Evolutionary conservation across 148 eudicot genomes (phyloP).

Genomic region (Hydrangea macrophylla): DNA sequence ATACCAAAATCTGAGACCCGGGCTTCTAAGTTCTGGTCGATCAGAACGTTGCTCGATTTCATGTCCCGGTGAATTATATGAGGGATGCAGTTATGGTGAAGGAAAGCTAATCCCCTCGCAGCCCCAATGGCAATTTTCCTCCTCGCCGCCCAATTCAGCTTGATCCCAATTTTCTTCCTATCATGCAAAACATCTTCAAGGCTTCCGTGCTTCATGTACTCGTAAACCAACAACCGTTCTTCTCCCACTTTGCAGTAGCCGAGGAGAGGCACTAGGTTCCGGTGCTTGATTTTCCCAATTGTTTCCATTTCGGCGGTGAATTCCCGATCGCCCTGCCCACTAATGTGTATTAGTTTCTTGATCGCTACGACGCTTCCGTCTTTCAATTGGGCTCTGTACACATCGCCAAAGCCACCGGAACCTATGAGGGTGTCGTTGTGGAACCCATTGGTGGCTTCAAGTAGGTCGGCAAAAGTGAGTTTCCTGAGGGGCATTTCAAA

Average conservation of each 20-base stretch:
- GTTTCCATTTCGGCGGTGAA: conserved; percentile 96
- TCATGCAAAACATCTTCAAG: conserved; percentile 80
- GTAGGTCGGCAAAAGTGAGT: conserved; percentile 83
- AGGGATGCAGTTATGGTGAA: conserved; percentile 84
- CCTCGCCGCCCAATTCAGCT: conserved; percentile 67
- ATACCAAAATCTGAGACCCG: conserved; percentile 91
- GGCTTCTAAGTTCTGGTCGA: conserved; percentile 78
- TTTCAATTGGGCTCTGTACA: conserved; percentile 79
- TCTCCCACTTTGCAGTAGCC: conserved; percentile 95
- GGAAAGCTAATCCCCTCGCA: conserved; percentile 81
- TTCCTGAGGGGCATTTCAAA: conserved; percentile 77
- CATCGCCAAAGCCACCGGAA: conserved; percentile 94
- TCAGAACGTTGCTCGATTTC: conserved; percentile 85
- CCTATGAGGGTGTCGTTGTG: conserved; percentile 70
- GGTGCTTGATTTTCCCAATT: conserved; percentile 82
- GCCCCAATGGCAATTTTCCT: conserved; percentile 84
- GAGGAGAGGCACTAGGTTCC: conserved; percentile 77
- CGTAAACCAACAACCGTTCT: conserved; percentile 82
- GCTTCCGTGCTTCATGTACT: conserved; percentile 89
- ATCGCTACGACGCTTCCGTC: conserved; percentile 82
- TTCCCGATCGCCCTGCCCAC: conserved; percentile 89
- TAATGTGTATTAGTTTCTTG: conserved; percentile 78
- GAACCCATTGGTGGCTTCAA: conserved; percentile 86
- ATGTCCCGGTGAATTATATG: conserved; percentile 89
- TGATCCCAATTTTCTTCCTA: conserved; percentile 54